Conservation (phyloP, 352 stramenopile genomes). For the Phytophthora kernoviae region DNA sequence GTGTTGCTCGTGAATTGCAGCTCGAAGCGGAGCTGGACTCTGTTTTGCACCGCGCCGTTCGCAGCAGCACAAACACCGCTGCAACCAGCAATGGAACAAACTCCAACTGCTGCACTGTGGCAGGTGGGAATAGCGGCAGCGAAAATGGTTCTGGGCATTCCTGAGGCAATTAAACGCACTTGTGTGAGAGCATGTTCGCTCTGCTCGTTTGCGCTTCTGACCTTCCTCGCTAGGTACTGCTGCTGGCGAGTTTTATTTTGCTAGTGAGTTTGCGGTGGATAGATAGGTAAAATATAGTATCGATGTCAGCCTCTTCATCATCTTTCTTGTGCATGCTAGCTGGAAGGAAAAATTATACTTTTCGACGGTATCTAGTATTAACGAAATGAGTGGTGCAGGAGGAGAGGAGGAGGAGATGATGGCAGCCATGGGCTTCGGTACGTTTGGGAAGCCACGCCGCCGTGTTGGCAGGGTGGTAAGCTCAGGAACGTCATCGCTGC, state of each 20-base stretch:
- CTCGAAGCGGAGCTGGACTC: constrained; percentile 82
- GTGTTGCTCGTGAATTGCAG: constrained; percentile 82
- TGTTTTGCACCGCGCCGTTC: constrained; percentile 45
- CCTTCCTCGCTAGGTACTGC: constrained; percentile 16
- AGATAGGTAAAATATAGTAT: neutral
- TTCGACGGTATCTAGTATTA: constrained; percentile 4
- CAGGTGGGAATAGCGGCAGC: constrained; percentile 12
- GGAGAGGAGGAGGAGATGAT: constrained; percentile 40
- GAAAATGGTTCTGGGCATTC: constrained; percentile 32
- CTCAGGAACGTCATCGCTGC: constrained; percentile 6
- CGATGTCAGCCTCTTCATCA: too few relatives aligned
- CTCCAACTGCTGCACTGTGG: constrained; percentile 3
- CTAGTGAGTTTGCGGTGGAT: constrained; percentile 42
- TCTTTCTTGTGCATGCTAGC: constrained; percentile 21
- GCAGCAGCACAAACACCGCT: neutral
- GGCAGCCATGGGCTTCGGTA: constrained; percentile 63
- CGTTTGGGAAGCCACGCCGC: constrained; percentile 50
- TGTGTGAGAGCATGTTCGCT: constrained; percentile 19
- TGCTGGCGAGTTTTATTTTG: constrained; percentile 35
- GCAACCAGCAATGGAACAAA: constrained; percentile 14
- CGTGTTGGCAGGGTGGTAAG: neutral
- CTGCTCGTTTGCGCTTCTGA: constrained; percentile 9
- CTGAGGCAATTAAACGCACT: constrained; percentile 15
- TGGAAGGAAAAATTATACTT: constrained; percentile 9
- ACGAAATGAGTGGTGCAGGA: constrained; percentile 35